phyloP scores from a whole-genome alignment of 345 rosid species.

The Citrus trifoliata region DNA sequence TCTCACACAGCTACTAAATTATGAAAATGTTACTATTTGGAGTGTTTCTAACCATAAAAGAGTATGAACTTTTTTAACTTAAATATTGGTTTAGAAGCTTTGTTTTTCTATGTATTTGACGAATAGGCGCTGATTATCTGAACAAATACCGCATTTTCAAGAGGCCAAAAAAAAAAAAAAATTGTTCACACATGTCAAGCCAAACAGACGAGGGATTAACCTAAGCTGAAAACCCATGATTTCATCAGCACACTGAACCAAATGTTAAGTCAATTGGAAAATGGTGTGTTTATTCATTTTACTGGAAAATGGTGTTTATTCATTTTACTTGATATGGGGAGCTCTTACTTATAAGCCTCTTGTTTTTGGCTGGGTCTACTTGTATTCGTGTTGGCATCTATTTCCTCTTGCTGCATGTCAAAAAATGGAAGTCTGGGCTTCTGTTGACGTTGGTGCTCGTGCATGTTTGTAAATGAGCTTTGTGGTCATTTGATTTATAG shows the following conservation, averaged over 20 bases:
- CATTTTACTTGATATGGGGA: not conserved
- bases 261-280: conserved; percentile 2
- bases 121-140: not conserved
- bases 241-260: not conserved
- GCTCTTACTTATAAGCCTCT: not conserved
- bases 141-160: not conserved
- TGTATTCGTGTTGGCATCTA: not conserved
- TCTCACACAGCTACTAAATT: not conserved
- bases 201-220: not conserved
- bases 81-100: not conserved
- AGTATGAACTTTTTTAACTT: not conserved
- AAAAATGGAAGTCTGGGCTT: not conserved
- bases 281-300: not conserved
- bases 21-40: not conserved
- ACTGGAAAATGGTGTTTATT: not conserved
- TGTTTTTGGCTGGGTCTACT: not conserved
- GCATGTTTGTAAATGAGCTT: not conserved
- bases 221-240: not conserved
- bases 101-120: not conserved
- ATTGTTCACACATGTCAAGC: not conserved
- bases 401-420: not conserved
- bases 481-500: not conserved
- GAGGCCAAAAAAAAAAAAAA: not conserved
- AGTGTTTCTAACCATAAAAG: not conserved
- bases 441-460: not conserved